phyloP scores from a whole-genome alignment of 495 filamentous ascomycete genomes.

The Margaritispora aquatica region DNA sequence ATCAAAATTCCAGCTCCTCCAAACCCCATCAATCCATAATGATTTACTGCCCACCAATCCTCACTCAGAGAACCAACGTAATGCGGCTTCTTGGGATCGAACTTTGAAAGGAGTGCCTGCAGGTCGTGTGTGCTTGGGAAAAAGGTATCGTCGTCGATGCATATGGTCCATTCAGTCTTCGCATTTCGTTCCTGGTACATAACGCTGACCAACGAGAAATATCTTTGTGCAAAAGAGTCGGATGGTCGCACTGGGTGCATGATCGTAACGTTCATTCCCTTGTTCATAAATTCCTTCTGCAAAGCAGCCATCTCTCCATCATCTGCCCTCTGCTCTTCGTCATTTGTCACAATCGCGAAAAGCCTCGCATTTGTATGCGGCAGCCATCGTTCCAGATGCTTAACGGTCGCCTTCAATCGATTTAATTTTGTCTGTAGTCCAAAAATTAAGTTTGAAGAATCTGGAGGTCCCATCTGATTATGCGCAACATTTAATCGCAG shows the following conservation, averaged over 20 bases:
- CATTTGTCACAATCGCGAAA: conserved; percentile 47
- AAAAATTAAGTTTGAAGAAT: conserved; percentile 34
- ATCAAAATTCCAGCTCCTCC: conserved; percentile 69
- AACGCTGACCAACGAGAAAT: conserved; percentile 56
- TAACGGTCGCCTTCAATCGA: conserved; percentile 49
- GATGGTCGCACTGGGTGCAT: conserved; percentile 31
- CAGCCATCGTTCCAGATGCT: conserved; percentile 57
- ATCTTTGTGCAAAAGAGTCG: conserved; percentile 49
- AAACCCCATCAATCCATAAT: conserved; percentile 62
- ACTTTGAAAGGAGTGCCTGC: conserved; percentile 38
- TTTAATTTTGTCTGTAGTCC: conserved; percentile 55
- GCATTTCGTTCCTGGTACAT: conserved; percentile 47
- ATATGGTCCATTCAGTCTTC: conserved; percentile 55
- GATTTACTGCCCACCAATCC: conserved; percentile 52
- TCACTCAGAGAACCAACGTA: conserved; percentile 67
- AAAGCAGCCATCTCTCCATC: conserved; percentile 21
- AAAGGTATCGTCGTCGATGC: conserved; percentile 73
- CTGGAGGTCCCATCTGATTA: conserved; percentile 1
- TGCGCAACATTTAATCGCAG: conserved; percentile 17
- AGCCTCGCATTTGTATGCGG: conserved; percentile 51
- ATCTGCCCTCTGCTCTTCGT: conserved; percentile 28
- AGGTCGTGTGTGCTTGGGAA: conserved; percentile 58
- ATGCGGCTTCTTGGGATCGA: conserved; percentile 46
- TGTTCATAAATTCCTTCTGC: conserved; percentile 31
- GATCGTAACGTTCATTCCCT: conserved; percentile 50